Evolutionary conservation across 352 stramenopile species (phyloP), one percentile per base, ranked within the genome.

Genomic region (Globisporangium viniferum): DNA sequence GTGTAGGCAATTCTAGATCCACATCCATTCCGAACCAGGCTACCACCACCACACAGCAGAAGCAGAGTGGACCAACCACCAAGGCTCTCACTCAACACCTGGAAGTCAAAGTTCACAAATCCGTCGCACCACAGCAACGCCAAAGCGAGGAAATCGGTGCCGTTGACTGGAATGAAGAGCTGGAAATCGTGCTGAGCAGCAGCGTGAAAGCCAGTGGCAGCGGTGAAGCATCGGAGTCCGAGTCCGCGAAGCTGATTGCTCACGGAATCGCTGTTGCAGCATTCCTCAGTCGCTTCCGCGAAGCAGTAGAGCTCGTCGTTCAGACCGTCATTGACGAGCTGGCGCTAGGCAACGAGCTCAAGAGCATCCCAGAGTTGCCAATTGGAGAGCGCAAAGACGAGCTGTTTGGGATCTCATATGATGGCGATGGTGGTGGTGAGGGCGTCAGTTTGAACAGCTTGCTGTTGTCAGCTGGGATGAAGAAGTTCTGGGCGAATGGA

Each of bases 261-360:
- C 22, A 58, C 5, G 76, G 78, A 8, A 59, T 78, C 8, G 44
- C 71, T n/a, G 66, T 75, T 29, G 75, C 79, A 10, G 2, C 46
- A 0, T 65, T 88, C 5, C 44, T 88, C 12, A 64, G 64, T 4
- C 68, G 72, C 1, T 90, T 90, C 73, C 74, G 72, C 12, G 62
- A 75, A n/a, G 58, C 70, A 48, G 76, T 76, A 2, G 78, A 90
- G 53, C 7, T 44, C 9, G 8, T 75, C 3, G 57, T 82, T 12
- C 41, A 70, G 35, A 49, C 75, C 27, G 76, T 90, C 33, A 46
- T 90, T 5, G 31, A 75, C 2, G 80, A 82, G 24, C 74, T 86
- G 14, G 46, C 55, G 2, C 51, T 88, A 14, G 57, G 73, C 1
- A 57, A 71, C 14, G 31, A 58, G n/a, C 48, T 61, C 2, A 81